Evolutionary conservation across 2,329 filamentous ascomycete species (phyloP).

Genomic region (Beauveria brongniartii): DNA sequence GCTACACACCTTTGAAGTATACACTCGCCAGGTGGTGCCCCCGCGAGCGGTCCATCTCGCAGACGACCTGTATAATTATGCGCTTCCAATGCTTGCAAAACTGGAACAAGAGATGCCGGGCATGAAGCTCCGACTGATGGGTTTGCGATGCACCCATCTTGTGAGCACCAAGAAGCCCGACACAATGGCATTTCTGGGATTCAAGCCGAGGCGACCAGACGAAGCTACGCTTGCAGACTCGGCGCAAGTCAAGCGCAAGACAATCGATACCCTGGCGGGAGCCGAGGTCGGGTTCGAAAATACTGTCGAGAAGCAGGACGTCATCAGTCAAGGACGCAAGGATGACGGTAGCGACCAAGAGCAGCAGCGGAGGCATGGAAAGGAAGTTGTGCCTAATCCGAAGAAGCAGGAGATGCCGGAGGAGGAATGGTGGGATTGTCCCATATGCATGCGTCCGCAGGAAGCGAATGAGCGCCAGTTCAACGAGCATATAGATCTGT

Average conservation of each 20-base stretch:
- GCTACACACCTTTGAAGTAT: conserved; percentile 85
- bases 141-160: conserved; percentile 78
- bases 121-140: conserved; percentile 78
- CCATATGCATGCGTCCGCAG: conserved; percentile 76
- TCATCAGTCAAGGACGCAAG: background rate
- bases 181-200: conserved; percentile 71
- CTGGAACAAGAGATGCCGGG: conserved; percentile 74
- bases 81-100: conserved; percentile 75
- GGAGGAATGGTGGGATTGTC: conserved; percentile 70
- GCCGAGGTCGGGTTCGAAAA: conserved; percentile 1
- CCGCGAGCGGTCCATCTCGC: conserved; percentile 64
- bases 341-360: conserved; percentile 25
- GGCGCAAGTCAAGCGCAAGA: background rate
- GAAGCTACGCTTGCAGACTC: background rate
- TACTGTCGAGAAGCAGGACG: background rate
- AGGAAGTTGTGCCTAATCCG: conserved; percentile 42
- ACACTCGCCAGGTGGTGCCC: conserved; percentile 70
- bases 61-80: conserved; percentile 75
- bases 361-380: conserved; percentile 40
- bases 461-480: conserved; percentile 65
- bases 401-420: conserved; percentile 25
- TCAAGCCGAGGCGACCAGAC: conserved; percentile 30
- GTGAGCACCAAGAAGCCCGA: conserved; percentile 77
- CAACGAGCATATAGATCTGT: conserved; percentile 89
- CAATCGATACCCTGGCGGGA: conserved; percentile 8